Conservation (phyloP, 2,329 filamentous ascomycete species). For the Hortaea sp. region DNA sequence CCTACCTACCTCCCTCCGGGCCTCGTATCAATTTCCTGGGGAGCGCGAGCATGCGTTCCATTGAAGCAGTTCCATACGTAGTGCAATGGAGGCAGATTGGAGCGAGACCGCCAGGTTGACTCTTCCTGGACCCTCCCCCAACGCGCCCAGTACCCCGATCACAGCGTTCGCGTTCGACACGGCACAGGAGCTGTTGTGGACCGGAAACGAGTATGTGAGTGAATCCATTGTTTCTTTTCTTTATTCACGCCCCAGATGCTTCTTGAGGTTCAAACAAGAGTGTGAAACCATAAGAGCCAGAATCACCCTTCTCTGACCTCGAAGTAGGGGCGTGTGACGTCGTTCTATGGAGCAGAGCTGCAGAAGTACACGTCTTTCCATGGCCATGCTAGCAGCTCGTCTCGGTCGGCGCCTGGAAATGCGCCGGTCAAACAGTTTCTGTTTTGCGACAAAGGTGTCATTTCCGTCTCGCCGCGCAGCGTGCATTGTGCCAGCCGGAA, state of each 20-base stretch:
- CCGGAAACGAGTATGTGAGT: constrained; percentile 78
- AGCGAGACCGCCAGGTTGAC: constrained; percentile 66
- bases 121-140: constrained; percentile 65
- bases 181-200: constrained; percentile 82
- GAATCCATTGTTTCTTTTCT: not conserved
- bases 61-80: not conserved
- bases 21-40: too few species aligned
- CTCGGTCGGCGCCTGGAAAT: constrained; percentile 37
- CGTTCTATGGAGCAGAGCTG: constrained; percentile 77
- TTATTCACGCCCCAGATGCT: not conserved
- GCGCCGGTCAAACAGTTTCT: constrained; percentile 79
- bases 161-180: constrained; percentile 83
- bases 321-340: constrained; percentile 69
- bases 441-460: constrained; percentile 81
- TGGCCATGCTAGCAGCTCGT: constrained; percentile 50
- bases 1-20: too few species aligned
- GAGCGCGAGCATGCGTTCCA: too few species aligned
- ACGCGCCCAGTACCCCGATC: constrained; percentile 57
- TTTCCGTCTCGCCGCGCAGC: constrained; percentile 72
- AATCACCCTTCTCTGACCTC: not conserved
- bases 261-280: too few species aligned
- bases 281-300: too few species aligned
- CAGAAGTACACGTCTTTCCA: constrained; percentile 85
- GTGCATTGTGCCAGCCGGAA: constrained; percentile 81
- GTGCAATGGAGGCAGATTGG: constrained; percentile 43